A percentile compares a stretch with the other conserved stretches of the same genome.
Evolutionary conservation across 2,329 filamentous ascomycete genomes (phyloP).

Genomic region (Phaeomoniella chlamydospora): DNA sequence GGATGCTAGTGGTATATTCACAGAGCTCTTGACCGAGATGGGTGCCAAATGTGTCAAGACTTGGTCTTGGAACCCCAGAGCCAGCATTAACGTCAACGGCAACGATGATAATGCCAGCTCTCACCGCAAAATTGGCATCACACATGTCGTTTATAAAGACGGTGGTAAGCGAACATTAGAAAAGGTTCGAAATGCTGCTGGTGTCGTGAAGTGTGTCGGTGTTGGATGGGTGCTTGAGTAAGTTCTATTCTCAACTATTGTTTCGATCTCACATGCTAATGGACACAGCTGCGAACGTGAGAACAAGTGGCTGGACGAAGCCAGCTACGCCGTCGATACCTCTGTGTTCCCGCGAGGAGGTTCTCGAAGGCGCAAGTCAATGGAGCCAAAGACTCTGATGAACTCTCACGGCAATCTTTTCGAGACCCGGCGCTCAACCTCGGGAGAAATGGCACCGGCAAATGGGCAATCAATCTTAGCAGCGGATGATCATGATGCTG

Average conservation of each 20-base stretch:
- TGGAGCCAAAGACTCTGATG: constrained; percentile 59
- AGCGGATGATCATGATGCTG: constrained; percentile 4
- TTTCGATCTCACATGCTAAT: constrained; percentile 4
- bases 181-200: constrained; percentile 58
- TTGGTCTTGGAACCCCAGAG: constrained; percentile 60
- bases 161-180: constrained; percentile 67
- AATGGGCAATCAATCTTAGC: constrained; percentile 3
- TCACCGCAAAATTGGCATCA: constrained; percentile 52
- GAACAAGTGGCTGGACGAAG: constrained; percentile 63
- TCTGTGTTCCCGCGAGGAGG: constrained; percentile 54
- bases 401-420: constrained; percentile 55
- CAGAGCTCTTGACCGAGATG: constrained; percentile 65
- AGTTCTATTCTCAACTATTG: constrained; percentile 22
- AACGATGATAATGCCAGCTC: constrained; percentile 15
- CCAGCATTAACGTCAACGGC: constrained; percentile 21
- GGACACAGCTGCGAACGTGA: constrained; percentile 54
- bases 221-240: constrained; percentile 82
- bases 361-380: constrained; percentile 60
- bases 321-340: constrained; percentile 54
- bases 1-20: constrained; percentile 68
- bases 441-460: constrained; percentile 4
- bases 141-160: constrained; percentile 83
- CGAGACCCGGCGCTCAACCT: constrained; percentile 2
- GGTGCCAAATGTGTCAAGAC: constrained; percentile 64
- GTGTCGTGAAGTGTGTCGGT: constrained; percentile 71